phyloP scores from a whole-genome alignment of 306 rosid genomes.

The Vachellia pachyceras region DNA sequence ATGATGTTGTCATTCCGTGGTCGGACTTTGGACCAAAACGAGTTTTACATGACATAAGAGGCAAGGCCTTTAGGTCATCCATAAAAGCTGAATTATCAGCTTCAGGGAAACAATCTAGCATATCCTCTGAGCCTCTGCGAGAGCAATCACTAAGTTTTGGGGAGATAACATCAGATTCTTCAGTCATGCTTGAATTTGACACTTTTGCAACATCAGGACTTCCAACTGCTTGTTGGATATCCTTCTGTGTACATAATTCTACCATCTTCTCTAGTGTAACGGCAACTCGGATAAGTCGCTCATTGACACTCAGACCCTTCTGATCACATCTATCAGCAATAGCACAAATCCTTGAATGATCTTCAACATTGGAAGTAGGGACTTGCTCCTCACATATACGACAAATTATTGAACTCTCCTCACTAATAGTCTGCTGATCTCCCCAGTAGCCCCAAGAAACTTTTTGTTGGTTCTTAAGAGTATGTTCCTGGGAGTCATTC shows the following conservation, averaged over 20 bases:
- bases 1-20: conserved; percentile 98
- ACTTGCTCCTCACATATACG: conserved; percentile 99
- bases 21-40: conserved; percentile 99
- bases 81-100: conserved; percentile 74
- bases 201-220: conserved; percentile 98
- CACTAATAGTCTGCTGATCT: conserved; percentile 65
- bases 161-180: conserved; percentile 88
- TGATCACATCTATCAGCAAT: conserved; percentile 96
- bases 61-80: conserved; percentile 95
- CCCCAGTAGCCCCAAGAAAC: conserved; percentile 97
- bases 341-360: conserved; percentile 93
- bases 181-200: conserved; percentile 88
- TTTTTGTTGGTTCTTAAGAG: conserved; percentile 83
- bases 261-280: conserved; percentile 89
- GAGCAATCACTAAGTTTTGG: conserved; percentile 97
- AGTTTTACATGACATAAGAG: conserved; percentile 93
- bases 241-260: conserved; percentile 79
- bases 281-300: conserved; percentile 79
- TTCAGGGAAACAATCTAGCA: conserved; percentile 97
- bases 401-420: conserved; percentile 90
- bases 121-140: conserved; percentile 96
- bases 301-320: conserved; percentile 86
- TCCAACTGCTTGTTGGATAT: conserved; percentile 74
- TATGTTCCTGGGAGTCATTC: conserved; percentile 76
- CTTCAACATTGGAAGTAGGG: conserved; percentile 91